Percentiles rank a stretch among this genome's conserved stretches.
Conservation (phyloP, 306 rosid genomes). For the Prunus padus region DNA sequence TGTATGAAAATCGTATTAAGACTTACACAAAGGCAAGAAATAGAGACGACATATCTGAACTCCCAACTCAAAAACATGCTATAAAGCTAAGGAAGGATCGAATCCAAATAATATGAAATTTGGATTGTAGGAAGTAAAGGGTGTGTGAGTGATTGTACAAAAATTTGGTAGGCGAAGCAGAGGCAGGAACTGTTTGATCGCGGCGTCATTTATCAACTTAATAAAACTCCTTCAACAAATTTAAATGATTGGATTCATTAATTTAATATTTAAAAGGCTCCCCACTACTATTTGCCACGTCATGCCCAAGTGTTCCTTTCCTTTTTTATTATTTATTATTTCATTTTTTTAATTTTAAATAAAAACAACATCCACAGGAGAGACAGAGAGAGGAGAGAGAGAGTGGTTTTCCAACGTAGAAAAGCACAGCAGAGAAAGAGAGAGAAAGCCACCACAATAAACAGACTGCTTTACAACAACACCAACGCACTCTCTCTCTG, state of each 20-base stretch:
- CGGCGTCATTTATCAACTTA: slow-evolving; percentile 4
- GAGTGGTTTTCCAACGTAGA: slow-evolving; percentile 67
- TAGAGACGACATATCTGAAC: too few relatives aligned
- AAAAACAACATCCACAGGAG: not conserved
- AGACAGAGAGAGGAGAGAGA: not conserved
- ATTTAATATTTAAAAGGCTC: not conserved
- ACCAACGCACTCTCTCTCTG: too few relatives aligned
- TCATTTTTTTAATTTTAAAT: too few relatives aligned
- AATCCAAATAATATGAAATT: too few relatives aligned
- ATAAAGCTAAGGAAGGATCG: too few relatives aligned
- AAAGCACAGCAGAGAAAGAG: slow-evolving; percentile 30
- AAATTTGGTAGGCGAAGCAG: not conserved
- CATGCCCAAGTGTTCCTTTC: slow-evolving; percentile 25
- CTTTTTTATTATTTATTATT: not conserved
- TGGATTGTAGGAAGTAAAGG: not conserved
- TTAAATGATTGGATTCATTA: not conserved
- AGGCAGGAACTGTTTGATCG: not conserved
- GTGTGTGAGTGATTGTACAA: not conserved
- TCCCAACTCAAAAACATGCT: too few relatives aligned
- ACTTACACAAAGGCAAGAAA: too few relatives aligned
- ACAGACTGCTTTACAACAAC: not conserved
- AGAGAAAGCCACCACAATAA: slow-evolving; percentile 16
- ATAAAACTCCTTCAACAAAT: not conserved
- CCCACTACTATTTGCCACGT: slow-evolving; percentile 15
- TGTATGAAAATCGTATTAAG: too few relatives aligned